Evolutionary conservation across 345 rosid genomes (phyloP), one percentile per base, ranked within the genome.

Genomic region (Boechera divaricarpa): DNA sequence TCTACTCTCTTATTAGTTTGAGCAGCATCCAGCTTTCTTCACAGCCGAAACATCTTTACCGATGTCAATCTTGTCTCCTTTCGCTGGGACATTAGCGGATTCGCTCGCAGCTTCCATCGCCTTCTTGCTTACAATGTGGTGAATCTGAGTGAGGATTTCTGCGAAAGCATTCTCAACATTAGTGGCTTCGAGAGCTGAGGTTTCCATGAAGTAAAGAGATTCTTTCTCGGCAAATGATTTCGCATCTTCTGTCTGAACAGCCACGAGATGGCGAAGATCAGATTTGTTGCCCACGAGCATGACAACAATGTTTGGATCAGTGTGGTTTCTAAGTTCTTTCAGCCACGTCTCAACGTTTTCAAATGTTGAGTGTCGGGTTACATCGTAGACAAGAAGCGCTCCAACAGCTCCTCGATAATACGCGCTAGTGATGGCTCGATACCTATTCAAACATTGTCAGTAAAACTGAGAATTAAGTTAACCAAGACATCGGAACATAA

Each of bases 401-500:
- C 87, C 87, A 7, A 85, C 88, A 39, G 88, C 88, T 75, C 88
- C 88, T 55, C 88, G 79, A 18, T 85, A 85, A 28, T 85, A 85
- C 10, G 88, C 88, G 7, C 88, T 85, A 26, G 88, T 85, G 65
- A 83, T 85, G 41, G 88, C 88, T 72, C 88, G 87, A 12, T 85
- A 85, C 77, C 88, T 85, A 64, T 12, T 31, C 1, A 42, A 31
- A 49, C 42, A 16, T 42, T 6, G 70, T 54, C 57, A 51, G 39
- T 4, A 15, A 51, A 18, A 8, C 35, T 4, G 13, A 38, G 1
- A 49, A 11, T 6, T 35, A 32, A 33, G 60, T 28, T 10, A 45
- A 52, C 28, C 3, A 58, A 52, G 38, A 26, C 12, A 35, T 16
- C 26, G 29, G 5, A 36, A 58, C 42, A 3, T 49, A 32, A 7